Base-by-base conservation (phyloP, 495 filamentous ascomycete genomes). In the Penicillium cataractarum region DNA sequence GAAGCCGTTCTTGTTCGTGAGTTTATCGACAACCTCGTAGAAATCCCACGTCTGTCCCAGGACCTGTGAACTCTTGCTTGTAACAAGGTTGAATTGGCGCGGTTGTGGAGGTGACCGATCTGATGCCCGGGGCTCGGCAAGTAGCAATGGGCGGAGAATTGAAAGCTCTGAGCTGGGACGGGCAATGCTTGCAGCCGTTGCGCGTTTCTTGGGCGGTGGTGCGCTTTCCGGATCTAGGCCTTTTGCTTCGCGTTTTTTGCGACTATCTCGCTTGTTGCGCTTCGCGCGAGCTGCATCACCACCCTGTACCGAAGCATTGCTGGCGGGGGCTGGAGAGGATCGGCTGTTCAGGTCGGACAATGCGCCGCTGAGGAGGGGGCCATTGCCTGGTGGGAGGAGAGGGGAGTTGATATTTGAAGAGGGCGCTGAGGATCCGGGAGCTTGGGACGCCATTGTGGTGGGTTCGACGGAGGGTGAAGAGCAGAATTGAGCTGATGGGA, bases 1-100 rank as follows among this genome's bases (percentile, higher is more conserved):
- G 65, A 91, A 98, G 44, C 87, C 91, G 75, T 93, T 92, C 71
- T 95, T 94, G 67, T 97, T 97, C 63, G 87, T 90, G 44, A 95
- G 90, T 73, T 90, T 92, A 66, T 82, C 78, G 22, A 75, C 74
- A 12, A 79, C 71, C 53, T 82, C 78, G 49, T 78, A 77, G 44
- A 81, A 81, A 52, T 78, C 73, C 73, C 77, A 80, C 57, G 65
- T 75, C 58, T 80, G 70, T 5, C 69, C 73, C 17, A 77, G 58
- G 0, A 74, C 65, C 13, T 71, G 61, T 1, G 75, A 78, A 9
- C 65, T 65, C 62, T 79, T 80, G 27, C 69, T 71, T 19, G 58
- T 71, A 46, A 79, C 70, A 37, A 69, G 75, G 50, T 74, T 80
- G 61, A 80, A 64, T 55, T 82, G 79, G 13, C 79, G 77, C 55